phyloP scores from a whole-genome alignment of 129 eudicot species.

The Pulicaria dysenterica region DNA sequence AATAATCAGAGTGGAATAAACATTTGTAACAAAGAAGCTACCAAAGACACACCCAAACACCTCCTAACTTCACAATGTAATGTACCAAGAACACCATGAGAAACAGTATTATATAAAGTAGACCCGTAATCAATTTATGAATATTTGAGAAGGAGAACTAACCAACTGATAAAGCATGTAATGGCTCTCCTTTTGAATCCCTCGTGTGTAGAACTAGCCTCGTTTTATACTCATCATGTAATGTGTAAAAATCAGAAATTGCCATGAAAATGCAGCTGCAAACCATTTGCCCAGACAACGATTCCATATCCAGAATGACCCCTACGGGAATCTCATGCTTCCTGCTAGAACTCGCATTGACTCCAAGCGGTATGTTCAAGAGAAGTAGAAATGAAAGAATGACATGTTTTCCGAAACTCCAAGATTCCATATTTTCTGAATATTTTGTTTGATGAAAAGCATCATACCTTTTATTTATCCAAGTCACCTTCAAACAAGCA shows the following conservation, averaged over 20 bases:
- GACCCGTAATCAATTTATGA: not conserved
- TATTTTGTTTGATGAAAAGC: slow-evolving; percentile 13
- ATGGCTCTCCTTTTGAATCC: slow-evolving; percentile 18
- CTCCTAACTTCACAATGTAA: too few relatives aligned
- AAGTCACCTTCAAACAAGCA: too few relatives aligned
- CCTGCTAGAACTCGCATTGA: not conserved
- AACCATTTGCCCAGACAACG: slow-evolving; percentile 4
- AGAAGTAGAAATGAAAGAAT: slow-evolving; percentile 5
- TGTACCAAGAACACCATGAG: too few relatives aligned
- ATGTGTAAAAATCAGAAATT: slow-evolving; percentile 14
- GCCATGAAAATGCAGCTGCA: slow-evolving; percentile 19
- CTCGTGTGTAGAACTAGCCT: slow-evolving; percentile 22
- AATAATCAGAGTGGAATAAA: too few relatives aligned
- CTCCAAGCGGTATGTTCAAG: not conserved
- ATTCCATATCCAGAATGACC: slow-evolving; percentile 15
- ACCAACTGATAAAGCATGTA: slow-evolving; percentile 13
- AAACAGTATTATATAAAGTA: too few relatives aligned
- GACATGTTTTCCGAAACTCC: slow-evolving; percentile 15
- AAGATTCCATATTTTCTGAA: not conserved
- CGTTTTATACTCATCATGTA: slow-evolving; percentile 5
- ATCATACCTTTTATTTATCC: too few relatives aligned
- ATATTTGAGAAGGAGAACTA: not conserved
- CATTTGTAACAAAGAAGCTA: too few relatives aligned
- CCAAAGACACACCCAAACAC: too few relatives aligned
- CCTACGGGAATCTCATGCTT: slow-evolving; percentile 18